A percentile compares a stretch with the other conserved stretches of the same genome.
Evolutionary conservation across 768 basidiomycete genomes (phyloP).

Genomic region (Boletus rubescentipes): DNA sequence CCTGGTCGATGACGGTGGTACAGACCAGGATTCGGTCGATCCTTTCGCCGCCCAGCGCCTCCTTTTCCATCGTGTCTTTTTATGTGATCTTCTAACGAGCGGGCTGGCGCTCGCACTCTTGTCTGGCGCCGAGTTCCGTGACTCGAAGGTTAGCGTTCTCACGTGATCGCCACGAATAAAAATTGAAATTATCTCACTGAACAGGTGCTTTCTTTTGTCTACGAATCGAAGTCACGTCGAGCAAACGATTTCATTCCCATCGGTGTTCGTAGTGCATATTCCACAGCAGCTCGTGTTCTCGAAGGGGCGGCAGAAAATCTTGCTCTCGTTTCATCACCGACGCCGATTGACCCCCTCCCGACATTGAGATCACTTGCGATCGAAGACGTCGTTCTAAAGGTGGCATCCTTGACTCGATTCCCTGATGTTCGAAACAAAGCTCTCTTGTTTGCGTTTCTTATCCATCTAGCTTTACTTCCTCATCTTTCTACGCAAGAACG

Average conservation of each 20-base stretch:
- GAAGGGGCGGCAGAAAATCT: background rate
- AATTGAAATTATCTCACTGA: background rate
- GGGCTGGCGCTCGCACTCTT: conserved; percentile 53
- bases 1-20: conserved; percentile 55
- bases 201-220: conserved; percentile 63
- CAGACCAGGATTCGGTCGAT: conserved; percentile 9
- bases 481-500: conserved; percentile 40
- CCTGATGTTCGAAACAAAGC: conserved; percentile 5
- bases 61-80: conserved; percentile 48
- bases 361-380: background rate
- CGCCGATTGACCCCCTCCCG: background rate
- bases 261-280: conserved; percentile 6
- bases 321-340: background rate
- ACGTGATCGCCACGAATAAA: background rate
- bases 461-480: conserved; percentile 40
- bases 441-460: conserved; percentile 38
- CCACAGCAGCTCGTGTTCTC: conserved; percentile 14
- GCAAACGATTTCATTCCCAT: conserved; percentile 13
- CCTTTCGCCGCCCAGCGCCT: conserved; percentile 27
- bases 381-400: conserved; percentile 7
- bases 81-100: conserved; percentile 48
- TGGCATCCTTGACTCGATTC: conserved; percentile 9
- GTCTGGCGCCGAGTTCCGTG: conserved; percentile 55
- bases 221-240: conserved; percentile 37
- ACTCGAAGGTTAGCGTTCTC: conserved; percentile 51